These are phyloP conservation scores for Hippophae gyantsensis DNA, from an alignment of 306 rosid species.

Conservation along the genomic window DNA sequence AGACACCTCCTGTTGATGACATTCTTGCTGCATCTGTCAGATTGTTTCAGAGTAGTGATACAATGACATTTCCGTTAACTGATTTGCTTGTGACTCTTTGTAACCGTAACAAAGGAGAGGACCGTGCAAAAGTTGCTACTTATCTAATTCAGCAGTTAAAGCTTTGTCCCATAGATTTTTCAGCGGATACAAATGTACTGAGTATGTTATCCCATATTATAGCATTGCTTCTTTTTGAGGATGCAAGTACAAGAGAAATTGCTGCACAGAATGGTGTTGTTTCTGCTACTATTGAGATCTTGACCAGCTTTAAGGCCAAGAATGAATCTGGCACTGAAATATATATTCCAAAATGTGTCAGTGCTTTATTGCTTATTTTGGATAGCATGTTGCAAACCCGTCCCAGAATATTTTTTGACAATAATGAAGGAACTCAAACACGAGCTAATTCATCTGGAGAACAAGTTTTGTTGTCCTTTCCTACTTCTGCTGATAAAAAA, in stretches of 20 bases:
- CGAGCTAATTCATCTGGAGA: constrained; percentile 50
- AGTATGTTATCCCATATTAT: constrained; percentile 73
- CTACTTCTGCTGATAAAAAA: constrained; percentile 38
- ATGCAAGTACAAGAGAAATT: constrained; percentile 68
- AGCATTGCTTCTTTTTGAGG: constrained; percentile 85
- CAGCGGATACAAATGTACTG: constrained; percentile 60
- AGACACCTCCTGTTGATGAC: constrained; percentile 84
- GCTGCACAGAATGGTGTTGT: constrained; percentile 77
- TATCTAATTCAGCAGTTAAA: constrained; percentile 91
- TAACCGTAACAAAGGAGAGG: constrained; percentile 83
- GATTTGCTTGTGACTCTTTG: constrained; percentile 88
- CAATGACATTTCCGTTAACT: constrained; percentile 79
- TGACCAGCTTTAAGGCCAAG: constrained; percentile 54
- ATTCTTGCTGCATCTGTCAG: constrained; percentile 68
- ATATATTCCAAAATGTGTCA: constrained; percentile 59
- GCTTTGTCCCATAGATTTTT: constrained; percentile 71
- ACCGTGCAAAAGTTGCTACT: constrained; percentile 73
- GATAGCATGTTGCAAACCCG: constrained; percentile 83
- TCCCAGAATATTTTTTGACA: constrained; percentile 45
- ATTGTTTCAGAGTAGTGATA: constrained; percentile 78
- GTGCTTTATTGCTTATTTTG: constrained; percentile 84
- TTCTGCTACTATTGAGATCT: constrained; percentile 55
- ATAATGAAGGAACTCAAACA: constrained; percentile 45
- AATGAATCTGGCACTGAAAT: constrained; percentile 54
- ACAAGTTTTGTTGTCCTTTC: constrained; percentile 37